Conservation (phyloP, 2,329 filamentous ascomycete genomes). For the Neodidymelliopsis sp. region DNA sequence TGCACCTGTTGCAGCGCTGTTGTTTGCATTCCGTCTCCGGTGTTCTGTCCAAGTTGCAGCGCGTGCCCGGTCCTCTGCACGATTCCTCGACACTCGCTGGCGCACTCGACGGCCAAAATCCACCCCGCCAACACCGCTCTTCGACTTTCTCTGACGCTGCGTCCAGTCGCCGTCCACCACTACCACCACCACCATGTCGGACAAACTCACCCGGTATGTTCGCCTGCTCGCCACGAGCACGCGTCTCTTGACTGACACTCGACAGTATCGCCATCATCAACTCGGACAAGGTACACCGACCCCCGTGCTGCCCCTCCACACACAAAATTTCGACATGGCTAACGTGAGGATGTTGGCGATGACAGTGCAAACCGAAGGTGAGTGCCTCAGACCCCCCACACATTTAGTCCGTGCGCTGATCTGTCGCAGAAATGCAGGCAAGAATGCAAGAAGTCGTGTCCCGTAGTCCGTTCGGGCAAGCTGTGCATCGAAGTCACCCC, state of each 20-base stretch:
- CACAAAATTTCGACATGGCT: slow-evolving; percentile 43
- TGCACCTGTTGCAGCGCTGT: slow-evolving; percentile 12
- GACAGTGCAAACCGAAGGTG: slow-evolving; percentile 88
- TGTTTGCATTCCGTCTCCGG: slow-evolving; percentile 1
- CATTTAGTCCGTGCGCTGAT: slow-evolving; percentile 26
- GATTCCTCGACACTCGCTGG: slow-evolving; percentile 11
- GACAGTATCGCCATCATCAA: slow-evolving; percentile 94
- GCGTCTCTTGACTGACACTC: slow-evolving; percentile 24
- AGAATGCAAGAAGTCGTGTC: slow-evolving; percentile 99
- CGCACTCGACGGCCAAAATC: slow-evolving; percentile 29
- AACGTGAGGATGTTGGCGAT: slow-evolving; percentile 52
- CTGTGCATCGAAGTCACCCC: slow-evolving; percentile 93
- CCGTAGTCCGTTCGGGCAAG: slow-evolving; percentile 96
- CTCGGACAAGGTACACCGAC: slow-evolving; percentile 94
- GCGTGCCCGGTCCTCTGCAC: not conserved
- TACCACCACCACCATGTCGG: slow-evolving; percentile 69
- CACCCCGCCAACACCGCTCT: slow-evolving; percentile 25
- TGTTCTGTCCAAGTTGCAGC: slow-evolving; percentile 14
- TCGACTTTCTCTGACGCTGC: slow-evolving; percentile 18
- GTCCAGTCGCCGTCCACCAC: slow-evolving; percentile 21
- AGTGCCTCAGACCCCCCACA: slow-evolving; percentile 36
- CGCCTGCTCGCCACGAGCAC: not conserved
- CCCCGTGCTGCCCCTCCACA: slow-evolving; percentile 52
- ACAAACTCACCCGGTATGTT: slow-evolving; percentile 90
- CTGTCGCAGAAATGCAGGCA: slow-evolving; percentile 88